Evolutionary conservation across 768 basidiomycete genomes (phyloP), one percentile per base, ranked within the genome.

Genomic region (Macrocybe gigantea): DNA sequence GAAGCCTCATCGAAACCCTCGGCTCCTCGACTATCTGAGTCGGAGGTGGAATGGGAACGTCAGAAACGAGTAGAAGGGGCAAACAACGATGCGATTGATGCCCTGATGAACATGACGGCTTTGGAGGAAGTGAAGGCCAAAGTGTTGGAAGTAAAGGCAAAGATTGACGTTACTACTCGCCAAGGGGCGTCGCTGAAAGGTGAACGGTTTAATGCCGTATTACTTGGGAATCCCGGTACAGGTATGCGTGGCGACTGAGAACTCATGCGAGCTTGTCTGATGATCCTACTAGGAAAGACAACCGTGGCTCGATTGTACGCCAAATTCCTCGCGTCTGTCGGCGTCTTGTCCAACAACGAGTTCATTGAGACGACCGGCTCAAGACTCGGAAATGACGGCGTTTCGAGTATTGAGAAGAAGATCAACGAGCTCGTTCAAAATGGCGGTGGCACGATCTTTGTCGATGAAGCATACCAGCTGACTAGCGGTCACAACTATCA

Each of bases 191-290:
- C 80, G 5, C 50, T 81, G 10, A 69, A 74, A 22, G 68, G 71
- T 30, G 82, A 85, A 45, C 67, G 84, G 0, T 77, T 82, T 57
- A 85, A 86, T 58, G 70, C 77, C 13, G 73, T 70, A 9, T 64
- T 88, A 9, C 73, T 84, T 0, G 85, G 85, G 10, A 88, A 88
- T 55, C 85, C 85, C 3, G 85, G 85, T 7, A 88, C 85, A 60
- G 85, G 85, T 85, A 48, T 30, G 69, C 52, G n/a, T 31, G 50
- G 32, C 5, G 14, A 15, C 39, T 9, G 39, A 5, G 14, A 9
- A 41, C 10, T 30, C 12, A 30, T 14, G 8, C 31, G 11, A 29
- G 30, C 8, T 43, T 43, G 7, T 48, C n/a, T 49, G 33, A 33
- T 36, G 40, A 9, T 41, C 33, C 22, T 10, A 38, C 37, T 42